Evolutionary conservation across 257 asterid species (phyloP), one percentile per base, ranked within the genome.

Genomic region (Mentha longifolia): DNA sequence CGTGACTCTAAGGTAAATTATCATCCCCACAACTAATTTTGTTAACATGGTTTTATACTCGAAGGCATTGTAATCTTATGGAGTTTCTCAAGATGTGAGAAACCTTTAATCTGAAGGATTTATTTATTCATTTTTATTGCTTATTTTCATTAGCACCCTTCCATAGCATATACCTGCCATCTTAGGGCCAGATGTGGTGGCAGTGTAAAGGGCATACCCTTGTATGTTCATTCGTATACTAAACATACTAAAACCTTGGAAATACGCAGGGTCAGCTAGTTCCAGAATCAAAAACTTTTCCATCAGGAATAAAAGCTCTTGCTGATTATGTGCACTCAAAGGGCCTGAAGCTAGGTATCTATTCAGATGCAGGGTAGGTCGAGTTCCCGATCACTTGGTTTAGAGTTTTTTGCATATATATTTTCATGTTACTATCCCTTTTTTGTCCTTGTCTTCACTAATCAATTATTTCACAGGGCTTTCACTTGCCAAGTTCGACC

Each of bases 291-390:
- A 80, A 88, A 78, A 68, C 90, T 31, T 95, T 95, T 58, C 95
- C 98, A 9, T 92, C 97, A 0, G 98, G 99, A 77, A 85, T 95
- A 65, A 87, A 92, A 76, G 84, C 88, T 77, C 87, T 92, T 66
- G 95, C 99, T 25, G 98, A 89, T 85, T 89, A 91, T 79, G 90
- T 92, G 61, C 99, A 95, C 73, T 84, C 83, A 7, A 89, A 86
- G 84, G 98, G 96, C 70, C 93, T 95, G 72, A 95, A 92, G 85
- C 88, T 94, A 4, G 98, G 99, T 42, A 86, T 94, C 77, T 94
- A 94, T 82, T 94, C 99, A 33, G 99, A 95, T 84, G 99, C 99
- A 74, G 99, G 99, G 99, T 94, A 88, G 33, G 95, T 45, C 17
- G 30, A 58, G 50, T 66, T 65, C 69, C n/a, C 17, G 35, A 16